Evolutionary conservation across 208 protist species (phyloP).

Genomic region (Novymonas esmeraldas): DNA sequence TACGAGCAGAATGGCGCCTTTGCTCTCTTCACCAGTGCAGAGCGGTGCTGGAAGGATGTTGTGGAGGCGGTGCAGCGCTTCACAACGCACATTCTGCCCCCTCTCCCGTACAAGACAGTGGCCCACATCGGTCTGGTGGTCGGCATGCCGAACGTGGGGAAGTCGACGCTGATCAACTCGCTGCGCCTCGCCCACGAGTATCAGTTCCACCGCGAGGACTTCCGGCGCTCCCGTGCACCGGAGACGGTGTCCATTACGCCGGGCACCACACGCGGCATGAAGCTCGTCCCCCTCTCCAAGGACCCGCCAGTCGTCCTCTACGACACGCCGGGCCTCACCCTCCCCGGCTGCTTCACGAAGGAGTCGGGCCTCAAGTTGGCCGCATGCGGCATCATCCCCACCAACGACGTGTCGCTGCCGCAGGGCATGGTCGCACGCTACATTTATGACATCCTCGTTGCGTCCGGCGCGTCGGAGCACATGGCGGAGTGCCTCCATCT

Average conservation of each 20-base stretch:
- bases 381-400: slow-evolving; percentile 85
- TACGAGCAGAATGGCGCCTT: slow-evolving; percentile 76
- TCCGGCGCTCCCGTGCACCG: slow-evolving; percentile 69
- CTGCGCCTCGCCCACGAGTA: slow-evolving; percentile 91
- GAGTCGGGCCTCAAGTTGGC: slow-evolving; percentile 88
- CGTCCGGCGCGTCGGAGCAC: slow-evolving; percentile 68
- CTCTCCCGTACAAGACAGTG: slow-evolving; percentile 65
- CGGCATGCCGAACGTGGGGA: slow-evolving; percentile 96
- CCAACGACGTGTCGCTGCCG: slow-evolving; percentile 81
- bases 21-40: slow-evolving; percentile 84
- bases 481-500: slow-evolving; percentile 88
- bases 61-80: slow-evolving; percentile 84
- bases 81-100: slow-evolving; percentile 69
- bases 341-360: slow-evolving; percentile 85
- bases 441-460: slow-evolving; percentile 81
- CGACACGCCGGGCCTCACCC: slow-evolving; percentile 88
- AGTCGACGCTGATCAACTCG: slow-evolving; percentile 95
- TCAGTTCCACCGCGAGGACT: slow-evolving; percentile 90
- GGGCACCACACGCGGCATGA: slow-evolving; percentile 77
- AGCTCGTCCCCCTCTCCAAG: slow-evolving; percentile 80
- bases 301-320: slow-evolving; percentile 88
- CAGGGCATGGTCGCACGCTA: slow-evolving; percentile 72
- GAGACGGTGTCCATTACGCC: slow-evolving; percentile 83
- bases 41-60: slow-evolving; percentile 75
- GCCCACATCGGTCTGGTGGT: slow-evolving; percentile 89